Evolutionary conservation across 2,329 filamentous ascomycete genomes (phyloP).

Genomic region (Trichoderma polysporum): DNA sequence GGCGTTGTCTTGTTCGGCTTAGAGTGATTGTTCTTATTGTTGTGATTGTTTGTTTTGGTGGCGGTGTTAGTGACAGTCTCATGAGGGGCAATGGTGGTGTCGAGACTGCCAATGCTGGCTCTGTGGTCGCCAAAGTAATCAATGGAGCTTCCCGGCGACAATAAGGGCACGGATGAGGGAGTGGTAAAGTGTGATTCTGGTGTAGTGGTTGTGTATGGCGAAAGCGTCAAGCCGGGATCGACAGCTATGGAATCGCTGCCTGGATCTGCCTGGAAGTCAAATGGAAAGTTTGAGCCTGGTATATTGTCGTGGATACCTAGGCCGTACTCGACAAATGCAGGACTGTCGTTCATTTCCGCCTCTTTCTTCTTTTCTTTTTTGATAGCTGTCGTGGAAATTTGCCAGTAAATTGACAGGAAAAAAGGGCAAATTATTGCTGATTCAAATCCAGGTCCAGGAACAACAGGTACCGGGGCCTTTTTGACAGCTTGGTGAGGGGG

Average conservation of each 20-base stretch:
- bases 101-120: constrained; percentile 15
- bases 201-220: constrained; percentile 15
- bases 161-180: neutral
- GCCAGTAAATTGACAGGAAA: too few species aligned
- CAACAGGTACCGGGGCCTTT: neutral
- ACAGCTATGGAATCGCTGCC: neutral
- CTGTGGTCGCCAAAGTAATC: constrained; percentile 18
- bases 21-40: neutral
- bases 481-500: constrained; percentile 1
- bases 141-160: constrained; percentile 17
- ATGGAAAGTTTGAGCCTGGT: constrained; percentile 2
- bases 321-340: constrained; percentile 9
- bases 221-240: constrained; percentile 15
- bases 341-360: constrained; percentile 11
- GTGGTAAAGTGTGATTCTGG: constrained; percentile 17
- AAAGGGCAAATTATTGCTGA: neutral
- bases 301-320: constrained; percentile 15
- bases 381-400: neutral
- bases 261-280: constrained; percentile 3
- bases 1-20: neutral
- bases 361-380: neutral
- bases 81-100: constrained; percentile 1
- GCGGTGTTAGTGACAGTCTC: constrained; percentile 6
- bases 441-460: neutral
- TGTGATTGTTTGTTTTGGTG: neutral